Evolutionary conservation across 1,139 yeast genomes (phyloP), one percentile per base, ranked within the genome.

Genomic region (Arxiozyma telluris): DNA sequence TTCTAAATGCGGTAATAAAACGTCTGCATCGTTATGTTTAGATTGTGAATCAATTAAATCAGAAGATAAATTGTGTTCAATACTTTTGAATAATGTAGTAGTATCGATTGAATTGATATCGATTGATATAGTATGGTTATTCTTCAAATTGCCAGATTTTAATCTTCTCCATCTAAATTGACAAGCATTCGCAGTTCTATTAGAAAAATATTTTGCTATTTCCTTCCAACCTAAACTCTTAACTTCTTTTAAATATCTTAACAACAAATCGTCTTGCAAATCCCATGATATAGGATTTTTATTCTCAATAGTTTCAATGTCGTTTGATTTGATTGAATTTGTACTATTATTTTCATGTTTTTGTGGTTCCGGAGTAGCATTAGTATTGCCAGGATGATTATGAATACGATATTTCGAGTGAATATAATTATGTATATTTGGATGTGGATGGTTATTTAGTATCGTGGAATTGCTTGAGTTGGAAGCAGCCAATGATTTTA

Each of bases 161-260:
- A 83, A 72, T 57, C 91, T 70, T 68, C 91, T 76, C 91, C 91
- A 84, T 63, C 91, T 76, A 63, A 84, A 84, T 68, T 84, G 91
- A 61, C 90, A 84, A 4, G 90, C 90, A 64, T 84, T 84, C 44
- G 89, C 87, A 1, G 90, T 84, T 68, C 91, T 73, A 66, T 81
- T 81, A 54, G 74, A 74, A 68, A 84, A 84, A 63, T 83, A 80
- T 53, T 80, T 75, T 18, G 89, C 83, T 52, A 84, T 84, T 59
- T 84, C 89, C 67, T 84, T 83, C 91, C 91, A 84, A 1, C 90
- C 90, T 53, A 84, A 71, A 64, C 82, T 83, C 65, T 81, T 85
- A 55, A 78, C 79, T 66, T 84, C 91, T 65, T 84, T 84, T 62
- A 84, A 72, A 66, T 83, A 86, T 74, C 86, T 78, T 56, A 84